Conservation (phyloP, 345 rosid genomes). For the Rhizophora mangle region DNA sequence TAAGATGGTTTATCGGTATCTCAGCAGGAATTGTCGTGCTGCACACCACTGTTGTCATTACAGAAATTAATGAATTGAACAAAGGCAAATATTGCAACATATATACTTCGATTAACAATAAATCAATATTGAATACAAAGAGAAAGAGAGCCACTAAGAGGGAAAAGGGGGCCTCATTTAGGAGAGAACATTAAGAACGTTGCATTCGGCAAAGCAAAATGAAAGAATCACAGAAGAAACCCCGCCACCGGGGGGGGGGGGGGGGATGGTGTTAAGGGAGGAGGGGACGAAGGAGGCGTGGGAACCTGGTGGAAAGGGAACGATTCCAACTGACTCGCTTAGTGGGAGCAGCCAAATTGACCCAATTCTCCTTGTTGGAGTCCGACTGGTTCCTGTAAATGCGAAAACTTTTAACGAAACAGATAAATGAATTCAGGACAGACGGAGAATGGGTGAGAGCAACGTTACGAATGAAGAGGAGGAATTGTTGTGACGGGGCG, state of each 20-base stretch:
- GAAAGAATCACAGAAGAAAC: background rate
- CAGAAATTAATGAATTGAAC: too few relatives aligned
- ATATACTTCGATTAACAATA: too few relatives aligned
- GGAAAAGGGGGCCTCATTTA: too few relatives aligned
- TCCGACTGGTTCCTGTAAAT: slow-evolving; percentile 24
- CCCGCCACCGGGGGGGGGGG: too few relatives aligned
- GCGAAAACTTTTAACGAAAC: background rate
- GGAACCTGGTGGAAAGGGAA: slow-evolving; percentile 82
- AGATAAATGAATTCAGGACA: background rate
- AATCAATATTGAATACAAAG: background rate
- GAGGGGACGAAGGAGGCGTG: background rate
- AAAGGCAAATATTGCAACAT: too few relatives aligned
- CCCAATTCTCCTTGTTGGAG: slow-evolving; percentile 33
- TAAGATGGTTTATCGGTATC: too few relatives aligned
- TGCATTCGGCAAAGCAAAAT: background rate
- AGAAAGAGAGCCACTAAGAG: too few relatives aligned
- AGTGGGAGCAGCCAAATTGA: slow-evolving; percentile 44
- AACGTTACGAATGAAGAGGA: slow-evolving; percentile 10
- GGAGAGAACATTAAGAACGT: background rate
- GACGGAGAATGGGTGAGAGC: background rate
- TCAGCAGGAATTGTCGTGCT: too few relatives aligned
- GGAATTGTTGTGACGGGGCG: background rate
- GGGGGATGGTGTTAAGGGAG: too few relatives aligned
- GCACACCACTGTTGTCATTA: too few relatives aligned
- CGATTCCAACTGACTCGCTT: slow-evolving; percentile 90